Percentiles rank a stretch among this genome's conserved stretches.
phyloP scores from a whole-genome alignment of 2,329 filamentous ascomycete genomes.

The Dactylella cylindrospora region DNA sequence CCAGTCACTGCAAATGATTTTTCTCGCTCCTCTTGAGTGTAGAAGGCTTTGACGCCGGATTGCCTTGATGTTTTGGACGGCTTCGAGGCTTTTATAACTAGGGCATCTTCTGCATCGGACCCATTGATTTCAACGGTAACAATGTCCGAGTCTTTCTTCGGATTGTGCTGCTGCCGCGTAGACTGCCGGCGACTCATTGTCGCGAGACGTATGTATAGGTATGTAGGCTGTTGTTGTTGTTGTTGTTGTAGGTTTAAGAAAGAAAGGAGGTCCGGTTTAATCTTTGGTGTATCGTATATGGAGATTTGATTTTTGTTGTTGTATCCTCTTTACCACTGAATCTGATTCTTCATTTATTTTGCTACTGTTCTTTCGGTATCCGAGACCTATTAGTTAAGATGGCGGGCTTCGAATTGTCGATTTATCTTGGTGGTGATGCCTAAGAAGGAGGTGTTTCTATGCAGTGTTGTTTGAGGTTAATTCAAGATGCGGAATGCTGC shows the following conservation, averaged over 20 bases:
- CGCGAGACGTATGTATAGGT: too few relatives aligned
- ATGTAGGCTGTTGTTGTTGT: too few relatives aligned
- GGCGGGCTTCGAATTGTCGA: not conserved
- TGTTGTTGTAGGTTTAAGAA: too few relatives aligned
- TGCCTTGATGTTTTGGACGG: not conserved
- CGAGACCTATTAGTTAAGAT: too few relatives aligned
- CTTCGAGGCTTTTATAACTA: not conserved
- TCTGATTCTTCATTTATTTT: too few relatives aligned
- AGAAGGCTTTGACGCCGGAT: conserved; percentile 33
- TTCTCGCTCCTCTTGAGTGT: conserved; percentile 29
- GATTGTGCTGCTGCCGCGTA: conserved; percentile 26
- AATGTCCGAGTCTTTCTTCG: conserved; percentile 5
- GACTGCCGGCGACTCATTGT: conserved; percentile 38
- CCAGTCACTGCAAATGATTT: conserved; percentile 14
- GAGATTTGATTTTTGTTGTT: too few relatives aligned
- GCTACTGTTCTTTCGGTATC: too few relatives aligned
- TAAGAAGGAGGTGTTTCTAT: not conserved
- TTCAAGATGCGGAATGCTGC: not conserved
- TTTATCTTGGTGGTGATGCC: not conserved
- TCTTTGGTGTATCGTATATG: too few relatives aligned
- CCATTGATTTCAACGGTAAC: not conserved
- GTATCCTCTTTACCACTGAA: too few relatives aligned
- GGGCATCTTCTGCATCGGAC: not conserved
- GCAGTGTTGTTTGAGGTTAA: not conserved
- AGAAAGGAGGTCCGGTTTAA: too few relatives aligned